Conservation (phyloP, 345 rosid species). For the Bruguiera parviflora region DNA sequence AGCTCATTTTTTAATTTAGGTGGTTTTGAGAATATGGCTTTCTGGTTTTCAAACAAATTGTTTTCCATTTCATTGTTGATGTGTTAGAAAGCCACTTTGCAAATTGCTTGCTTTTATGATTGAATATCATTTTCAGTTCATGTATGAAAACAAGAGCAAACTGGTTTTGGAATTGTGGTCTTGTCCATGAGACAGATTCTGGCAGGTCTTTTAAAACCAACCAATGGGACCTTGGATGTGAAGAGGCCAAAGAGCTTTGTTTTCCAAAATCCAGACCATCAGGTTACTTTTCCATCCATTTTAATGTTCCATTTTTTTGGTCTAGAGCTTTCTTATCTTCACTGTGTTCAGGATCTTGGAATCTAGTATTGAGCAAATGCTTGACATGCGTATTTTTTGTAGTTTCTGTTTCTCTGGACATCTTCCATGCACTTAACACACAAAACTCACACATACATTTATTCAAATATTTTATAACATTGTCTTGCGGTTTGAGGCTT, state of each 20-base stretch:
- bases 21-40: background rate
- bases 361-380: background rate
- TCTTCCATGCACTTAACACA: background rate
- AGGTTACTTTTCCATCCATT: conserved; percentile 41
- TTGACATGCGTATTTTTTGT: background rate
- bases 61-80: background rate
- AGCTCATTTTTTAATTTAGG: background rate
- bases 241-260: conserved; percentile 77
- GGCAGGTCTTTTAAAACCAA: conserved; percentile 82
- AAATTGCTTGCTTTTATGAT: background rate
- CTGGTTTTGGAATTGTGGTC: background rate
- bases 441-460: background rate
- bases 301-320: background rate
- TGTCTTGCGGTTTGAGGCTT: too few relatives aligned
- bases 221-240: conserved; percentile 51
- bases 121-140: background rate
- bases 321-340: background rate
- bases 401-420: background rate
- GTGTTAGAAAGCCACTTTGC: background rate
- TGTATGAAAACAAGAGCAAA: background rate
- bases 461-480: background rate
- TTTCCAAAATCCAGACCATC: conserved; percentile 92
- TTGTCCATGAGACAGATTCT: conserved; percentile 52
- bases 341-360: background rate
- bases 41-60: background rate